These are phyloP conservation scores for Zymoseptoria ardabiliae DNA, from an alignment of 2,329 filamentous ascomycete species.

Conservation along the genomic window DNA sequence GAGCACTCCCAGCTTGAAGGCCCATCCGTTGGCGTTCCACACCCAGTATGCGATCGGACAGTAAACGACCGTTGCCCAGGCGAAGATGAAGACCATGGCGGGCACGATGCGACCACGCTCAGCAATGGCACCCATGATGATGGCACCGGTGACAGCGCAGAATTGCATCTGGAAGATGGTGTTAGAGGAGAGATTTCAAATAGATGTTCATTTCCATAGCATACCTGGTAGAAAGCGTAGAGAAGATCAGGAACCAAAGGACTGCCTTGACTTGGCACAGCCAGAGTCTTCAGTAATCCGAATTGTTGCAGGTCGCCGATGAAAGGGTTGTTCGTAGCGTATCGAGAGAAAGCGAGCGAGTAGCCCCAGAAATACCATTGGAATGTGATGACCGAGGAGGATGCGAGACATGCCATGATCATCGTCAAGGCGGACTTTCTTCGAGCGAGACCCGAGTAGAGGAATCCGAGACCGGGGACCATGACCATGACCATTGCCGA, in stretches of 20 bases:
- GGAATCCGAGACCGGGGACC: constrained; percentile 92
- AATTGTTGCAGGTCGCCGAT: constrained; percentile 89
- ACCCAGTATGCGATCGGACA: constrained; percentile 94
- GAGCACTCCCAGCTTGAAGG: constrained; percentile 78
- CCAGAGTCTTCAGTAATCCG: constrained; percentile 77
- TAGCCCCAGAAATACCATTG: constrained; percentile 99
- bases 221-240: constrained; percentile 87
- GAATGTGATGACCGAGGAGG: constrained; percentile 82
- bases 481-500: constrained; percentile 93
- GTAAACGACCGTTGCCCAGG: constrained; percentile 96
- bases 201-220: constrained; percentile 11
- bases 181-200: not conserved
- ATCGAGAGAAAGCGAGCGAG: constrained; percentile 80
- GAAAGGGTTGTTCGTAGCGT: constrained; percentile 69
- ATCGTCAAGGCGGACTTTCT: constrained; percentile 95
- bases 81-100: constrained; percentile 90
- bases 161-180: constrained; percentile 75
- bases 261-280: constrained; percentile 76
- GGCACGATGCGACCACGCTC: constrained; percentile 90
- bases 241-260: constrained; percentile 82
- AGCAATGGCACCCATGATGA: constrained; percentile 84
- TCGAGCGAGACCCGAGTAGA: constrained; percentile 95
- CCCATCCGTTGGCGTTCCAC: constrained; percentile 95
- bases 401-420: constrained; percentile 96
- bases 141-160: constrained; percentile 83